Conservation (phyloP, 176 grass and related monocot species). For the Oryza meyeriana region DNA sequence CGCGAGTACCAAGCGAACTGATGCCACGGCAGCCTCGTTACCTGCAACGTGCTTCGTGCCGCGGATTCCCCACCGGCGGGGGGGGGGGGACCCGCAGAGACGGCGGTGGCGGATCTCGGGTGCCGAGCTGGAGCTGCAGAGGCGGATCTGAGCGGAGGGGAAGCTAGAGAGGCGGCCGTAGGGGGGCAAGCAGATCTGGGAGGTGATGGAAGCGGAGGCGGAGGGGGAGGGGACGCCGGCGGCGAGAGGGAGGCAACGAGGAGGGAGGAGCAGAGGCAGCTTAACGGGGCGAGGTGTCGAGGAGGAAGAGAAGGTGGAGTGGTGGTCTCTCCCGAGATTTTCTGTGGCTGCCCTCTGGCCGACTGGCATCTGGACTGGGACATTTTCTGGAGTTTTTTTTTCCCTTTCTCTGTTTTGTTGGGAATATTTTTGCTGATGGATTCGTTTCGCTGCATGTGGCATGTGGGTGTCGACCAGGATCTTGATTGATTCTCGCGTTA, state of each 20-base stretch:
- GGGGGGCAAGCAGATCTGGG: not conserved
- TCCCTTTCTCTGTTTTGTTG: not conserved
- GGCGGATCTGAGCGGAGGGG: not conserved
- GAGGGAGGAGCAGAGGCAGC: not conserved
- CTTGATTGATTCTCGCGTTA: not conserved
- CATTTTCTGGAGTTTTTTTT: not conserved
- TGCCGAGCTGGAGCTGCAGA: not conserved
- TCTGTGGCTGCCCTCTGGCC: constrained; percentile 26
- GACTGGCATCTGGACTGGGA: not conserved
- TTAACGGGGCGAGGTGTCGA: constrained; percentile 18
- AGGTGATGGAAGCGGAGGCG: not conserved
- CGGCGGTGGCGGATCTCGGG: constrained; percentile 8
- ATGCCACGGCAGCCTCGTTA: not conserved
- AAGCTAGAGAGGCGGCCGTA: not conserved
- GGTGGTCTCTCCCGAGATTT: constrained; percentile 34
- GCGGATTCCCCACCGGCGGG: not conserved
- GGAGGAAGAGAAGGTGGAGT: constrained; percentile 18
- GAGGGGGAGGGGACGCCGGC: not conserved
- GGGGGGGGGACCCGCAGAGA: not conserved
- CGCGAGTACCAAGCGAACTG: not conserved
- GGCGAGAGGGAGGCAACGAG: not conserved
- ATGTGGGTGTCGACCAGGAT: not conserved
- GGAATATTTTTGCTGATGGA: not conserved
- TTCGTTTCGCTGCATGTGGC: not conserved
- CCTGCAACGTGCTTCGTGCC: not conserved